phyloP scores from a whole-genome alignment of 805 yeast species.

The Metschnikowia gelsemii region DNA sequence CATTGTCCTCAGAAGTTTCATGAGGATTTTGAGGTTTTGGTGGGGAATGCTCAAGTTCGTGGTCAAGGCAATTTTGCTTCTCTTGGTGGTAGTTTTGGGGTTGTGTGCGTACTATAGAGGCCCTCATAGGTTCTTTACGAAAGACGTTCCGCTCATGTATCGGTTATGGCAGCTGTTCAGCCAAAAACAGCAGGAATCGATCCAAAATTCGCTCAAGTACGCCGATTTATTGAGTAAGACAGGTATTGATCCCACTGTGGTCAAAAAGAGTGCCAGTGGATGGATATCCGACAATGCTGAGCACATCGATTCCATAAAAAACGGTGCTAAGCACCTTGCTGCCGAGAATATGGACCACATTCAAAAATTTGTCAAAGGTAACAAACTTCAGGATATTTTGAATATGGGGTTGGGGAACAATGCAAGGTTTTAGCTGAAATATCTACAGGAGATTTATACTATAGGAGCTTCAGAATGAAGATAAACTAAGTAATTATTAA shows the following conservation, averaged over 20 bases:
- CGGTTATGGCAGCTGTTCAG: slow-evolving; percentile 9
- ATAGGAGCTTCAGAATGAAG: too few species aligned
- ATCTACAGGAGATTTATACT: not conserved
- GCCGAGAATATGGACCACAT: slow-evolving; percentile 7
- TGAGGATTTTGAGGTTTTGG: slow-evolving; percentile 16
- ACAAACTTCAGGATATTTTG: slow-evolving; percentile 2
- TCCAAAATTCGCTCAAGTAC: slow-evolving; percentile 1
- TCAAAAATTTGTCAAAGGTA: not conserved
- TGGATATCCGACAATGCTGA: slow-evolving; percentile 12
- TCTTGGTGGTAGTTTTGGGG: not conserved
- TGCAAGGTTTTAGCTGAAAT: not conserved
- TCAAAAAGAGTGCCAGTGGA: slow-evolving; percentile 4
- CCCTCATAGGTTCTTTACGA: slow-evolving; percentile 11
- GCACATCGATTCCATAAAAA: slow-evolving; percentile 9
- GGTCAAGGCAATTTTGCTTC: slow-evolving; percentile 8
- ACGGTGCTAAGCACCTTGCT: slow-evolving; percentile 6
- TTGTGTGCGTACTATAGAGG: slow-evolving; percentile 15
- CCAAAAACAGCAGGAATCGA: slow-evolving; percentile 6
- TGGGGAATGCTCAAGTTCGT: slow-evolving; percentile 11
- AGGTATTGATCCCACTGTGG: slow-evolving; percentile 7
- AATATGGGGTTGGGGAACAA: slow-evolving; percentile 3
- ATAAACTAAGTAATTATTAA: too few species aligned
- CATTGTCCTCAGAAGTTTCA: slow-evolving; percentile 10
- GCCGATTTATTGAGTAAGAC: slow-evolving; percentile 5
- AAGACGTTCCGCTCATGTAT: slow-evolving; percentile 11